Base-by-base conservation (phyloP, 441 rosid genomes). In the Arabidopsis hybrid region DNA sequence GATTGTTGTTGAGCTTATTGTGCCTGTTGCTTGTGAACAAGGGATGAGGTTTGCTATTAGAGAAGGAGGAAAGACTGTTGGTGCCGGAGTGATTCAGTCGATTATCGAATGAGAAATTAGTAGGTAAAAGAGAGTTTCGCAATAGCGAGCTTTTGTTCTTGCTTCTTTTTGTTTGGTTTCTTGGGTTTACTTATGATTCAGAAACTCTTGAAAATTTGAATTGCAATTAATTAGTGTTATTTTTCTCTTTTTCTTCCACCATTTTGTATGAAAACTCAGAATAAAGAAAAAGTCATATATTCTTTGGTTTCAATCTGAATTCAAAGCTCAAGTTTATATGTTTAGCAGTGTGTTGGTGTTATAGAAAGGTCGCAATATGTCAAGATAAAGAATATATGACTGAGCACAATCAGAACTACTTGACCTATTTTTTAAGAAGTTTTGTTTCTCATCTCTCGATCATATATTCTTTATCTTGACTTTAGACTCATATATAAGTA, bases 61-160 rank as follows among this genome's bases (percentile, higher is more conserved):
- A 83, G 98, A 95, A 86, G 99, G 95, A 39, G 99, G 99, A 42
- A 89, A 88, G 91, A 95, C 97, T 2, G 91, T 92, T 61, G 99
- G 96, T 49, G 96, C 97, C 4, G 91, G 93, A 61, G 98, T 92
- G 51, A 95, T 95, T 83, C 90, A 86, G 83, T 66, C 95, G 16
- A 92, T 95, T 64, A 60, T 95, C 67, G 85, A 89, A 80, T 92
- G 81, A 78, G 9, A 12, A 46, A 16, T 9, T 58, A 35, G 43
- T 8, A 47, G 45, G 52, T 50, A 42, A 36, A 53, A 53, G 8
- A 21, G 13, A 47, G 16, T 57, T 67, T 60, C 74, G 50, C 49
- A 3, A 5, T 18, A 60, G 60, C n/a, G 58, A 57, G 39, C 17
- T 51, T 26, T 26, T 58, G 40, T 12, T 49, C 26, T 59, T 59